phyloP scores from a whole-genome alignment of 2,329 filamentous ascomycete genomes.

The Fusarium irregulare region DNA sequence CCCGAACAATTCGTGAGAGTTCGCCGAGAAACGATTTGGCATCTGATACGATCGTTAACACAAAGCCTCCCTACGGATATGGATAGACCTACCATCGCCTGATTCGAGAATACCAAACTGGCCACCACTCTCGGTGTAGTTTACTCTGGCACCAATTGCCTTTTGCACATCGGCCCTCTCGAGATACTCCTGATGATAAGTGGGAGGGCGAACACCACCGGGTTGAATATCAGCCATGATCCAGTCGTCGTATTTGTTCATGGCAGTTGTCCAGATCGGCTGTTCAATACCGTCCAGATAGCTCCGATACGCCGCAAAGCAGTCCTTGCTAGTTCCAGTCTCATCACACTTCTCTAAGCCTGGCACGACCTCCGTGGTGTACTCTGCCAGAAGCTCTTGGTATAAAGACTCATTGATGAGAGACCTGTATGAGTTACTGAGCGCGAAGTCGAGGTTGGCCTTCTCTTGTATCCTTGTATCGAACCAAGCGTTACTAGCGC shows the following conservation, averaged over 20 bases:
- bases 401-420: background rate
- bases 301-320: accelerated
- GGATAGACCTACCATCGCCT: background rate
- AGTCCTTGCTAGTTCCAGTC: background rate
- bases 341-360: background rate
- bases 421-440: background rate
- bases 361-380: background rate
- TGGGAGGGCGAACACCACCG: background rate
- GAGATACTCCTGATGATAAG: background rate
- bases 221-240: background rate
- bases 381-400: accelerated
- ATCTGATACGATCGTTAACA: accelerated
- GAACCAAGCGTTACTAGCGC: background rate
- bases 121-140: background rate
- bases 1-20: background rate
- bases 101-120: background rate
- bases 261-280: background rate
- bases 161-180: background rate
- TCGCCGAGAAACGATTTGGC: background rate
- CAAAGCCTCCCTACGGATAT: background rate
- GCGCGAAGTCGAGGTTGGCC: background rate
- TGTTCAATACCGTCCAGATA: background rate
- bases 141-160: background rate
- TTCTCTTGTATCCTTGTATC: background rate
- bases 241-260: background rate